Evolutionary conservation across 1,284 basidiomycete genomes (phyloP).

Genomic region (Malassezia sp.): DNA sequence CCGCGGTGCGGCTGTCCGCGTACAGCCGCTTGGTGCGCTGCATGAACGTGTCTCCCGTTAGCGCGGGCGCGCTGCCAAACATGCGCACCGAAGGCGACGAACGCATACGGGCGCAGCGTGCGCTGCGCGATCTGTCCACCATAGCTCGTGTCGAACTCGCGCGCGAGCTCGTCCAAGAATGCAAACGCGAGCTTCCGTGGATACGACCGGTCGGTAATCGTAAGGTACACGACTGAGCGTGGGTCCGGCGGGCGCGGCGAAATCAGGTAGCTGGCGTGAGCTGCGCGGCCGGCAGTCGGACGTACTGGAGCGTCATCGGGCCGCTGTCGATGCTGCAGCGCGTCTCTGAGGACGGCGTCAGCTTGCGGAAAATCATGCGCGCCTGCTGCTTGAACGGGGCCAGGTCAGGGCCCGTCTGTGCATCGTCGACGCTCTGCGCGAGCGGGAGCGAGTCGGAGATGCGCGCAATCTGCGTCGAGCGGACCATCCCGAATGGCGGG

Average conservation of each 20-base stretch:
- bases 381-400: conserved; percentile 98
- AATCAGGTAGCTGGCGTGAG: conserved; percentile 69
- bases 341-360: conserved; percentile 77
- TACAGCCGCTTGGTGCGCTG: conserved; percentile 91
- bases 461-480: conserved; percentile 41
- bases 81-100: conserved; percentile 37
- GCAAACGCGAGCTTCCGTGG: conserved; percentile 94
- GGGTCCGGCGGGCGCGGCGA: conserved; percentile 47
- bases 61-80: neutral
- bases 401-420: conserved; percentile 75
- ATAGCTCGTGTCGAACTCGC: conserved; percentile 62
- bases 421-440: conserved; percentile 45
- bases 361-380: conserved; percentile 85
- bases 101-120: conserved; percentile 39
- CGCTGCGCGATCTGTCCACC: conserved; percentile 37
- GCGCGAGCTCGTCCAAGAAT: conserved; percentile 90
- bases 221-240: conserved; percentile 69
- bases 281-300: conserved; percentile 12
- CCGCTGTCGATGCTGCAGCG: conserved; percentile 94
- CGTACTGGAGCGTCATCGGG: conserved; percentile 78
- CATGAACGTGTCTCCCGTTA: conserved; percentile 93
- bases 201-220: conserved; percentile 91
- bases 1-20: conserved; percentile 78
- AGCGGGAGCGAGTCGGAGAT: conserved; percentile 36
- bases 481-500: conserved; percentile 26